Evolutionary conservation across 2,329 filamentous ascomycete genomes (phyloP).

Genomic region (Cladosporium cucumerinum): DNA sequence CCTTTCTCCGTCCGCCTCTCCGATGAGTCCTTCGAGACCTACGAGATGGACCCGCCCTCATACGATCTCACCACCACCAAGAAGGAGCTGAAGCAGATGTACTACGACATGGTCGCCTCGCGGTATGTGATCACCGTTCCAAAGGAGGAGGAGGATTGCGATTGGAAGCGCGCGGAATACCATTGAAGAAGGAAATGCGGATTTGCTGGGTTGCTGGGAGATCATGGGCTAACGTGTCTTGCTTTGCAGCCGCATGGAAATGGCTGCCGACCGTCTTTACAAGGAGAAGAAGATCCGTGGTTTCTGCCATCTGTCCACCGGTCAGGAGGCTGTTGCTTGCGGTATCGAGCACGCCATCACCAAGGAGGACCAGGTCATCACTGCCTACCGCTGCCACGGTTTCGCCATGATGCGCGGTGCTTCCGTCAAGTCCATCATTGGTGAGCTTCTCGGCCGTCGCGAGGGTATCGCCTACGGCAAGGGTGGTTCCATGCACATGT

Average conservation of each 20-base stretch:
- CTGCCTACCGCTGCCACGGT: constrained; percentile 97
- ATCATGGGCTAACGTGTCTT: constrained; percentile 25
- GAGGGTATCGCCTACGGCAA: constrained; percentile 98
- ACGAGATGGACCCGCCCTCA: constrained; percentile 92
- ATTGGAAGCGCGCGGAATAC: background rate
- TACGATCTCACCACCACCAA: constrained; percentile 94
- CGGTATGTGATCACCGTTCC: constrained; percentile 59
- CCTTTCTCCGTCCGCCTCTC: constrained; percentile 88
- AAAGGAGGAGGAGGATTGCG: background rate
- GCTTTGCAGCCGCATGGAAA: constrained; percentile 85
- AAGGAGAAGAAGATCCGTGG: constrained; percentile 99
- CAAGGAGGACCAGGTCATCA: constrained; percentile 91
- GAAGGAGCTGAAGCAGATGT: constrained; percentile 98
- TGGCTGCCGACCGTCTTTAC: constrained; percentile 98
- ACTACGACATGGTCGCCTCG: constrained; percentile 92
- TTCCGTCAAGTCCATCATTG: constrained; percentile 86
- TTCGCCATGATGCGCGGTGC: constrained; percentile 96
- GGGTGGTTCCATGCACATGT: constrained; percentile 99
- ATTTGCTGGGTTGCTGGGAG: constrained; percentile 22
- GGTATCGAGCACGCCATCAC: constrained; percentile 96
- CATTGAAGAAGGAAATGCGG: background rate
- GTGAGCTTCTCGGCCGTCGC: constrained; percentile 89
- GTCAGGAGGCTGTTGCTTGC: constrained; percentile 94
- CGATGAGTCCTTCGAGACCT: constrained; percentile 99
- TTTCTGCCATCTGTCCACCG: constrained; percentile 98